Evolutionary conservation across 352 stramenopile genomes (phyloP).

Genomic region (Pythium folliculosum): DNA sequence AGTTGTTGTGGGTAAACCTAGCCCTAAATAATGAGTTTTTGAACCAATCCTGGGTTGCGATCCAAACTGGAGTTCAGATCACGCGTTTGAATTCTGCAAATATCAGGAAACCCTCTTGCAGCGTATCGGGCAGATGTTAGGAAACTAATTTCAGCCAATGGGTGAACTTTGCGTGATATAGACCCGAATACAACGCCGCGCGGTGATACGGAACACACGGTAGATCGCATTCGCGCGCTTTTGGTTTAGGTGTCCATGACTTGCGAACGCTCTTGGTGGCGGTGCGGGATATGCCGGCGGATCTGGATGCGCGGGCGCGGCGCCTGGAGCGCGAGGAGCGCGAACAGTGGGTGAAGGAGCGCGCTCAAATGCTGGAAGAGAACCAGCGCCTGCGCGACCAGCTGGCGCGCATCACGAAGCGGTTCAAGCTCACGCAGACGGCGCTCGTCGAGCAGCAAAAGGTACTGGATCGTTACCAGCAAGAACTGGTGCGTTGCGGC

Average conservation of each 20-base stretch:
- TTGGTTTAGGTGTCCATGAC: background rate
- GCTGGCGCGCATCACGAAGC: constrained; percentile 38
- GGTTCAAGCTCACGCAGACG: constrained; percentile 65
- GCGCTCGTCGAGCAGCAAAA: constrained; percentile 69
- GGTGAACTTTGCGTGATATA: background rate
- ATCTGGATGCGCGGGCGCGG: constrained; percentile 16
- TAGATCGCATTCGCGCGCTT: background rate
- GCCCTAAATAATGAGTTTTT: background rate
- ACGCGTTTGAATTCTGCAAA: constrained; percentile 2
- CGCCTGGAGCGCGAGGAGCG: constrained; percentile 12
- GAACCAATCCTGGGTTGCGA: background rate
- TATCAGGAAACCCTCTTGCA: background rate
- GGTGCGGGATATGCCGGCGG: background rate
- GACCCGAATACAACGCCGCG: background rate
- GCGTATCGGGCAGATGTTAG: background rate
- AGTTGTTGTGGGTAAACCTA: constrained; percentile 2
- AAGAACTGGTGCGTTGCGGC: constrained; percentile 29
- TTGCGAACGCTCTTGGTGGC: background rate
- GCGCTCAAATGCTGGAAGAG: constrained; percentile 42
- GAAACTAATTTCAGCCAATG: constrained; percentile 2
- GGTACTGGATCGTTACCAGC: constrained; percentile 73
- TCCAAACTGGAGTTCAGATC: constrained; percentile 16
- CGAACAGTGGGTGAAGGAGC: constrained; percentile 45
- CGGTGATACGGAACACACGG: background rate
- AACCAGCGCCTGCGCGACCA: constrained; percentile 51